Evolutionary conservation across 441 rosid species (phyloP).

Genomic region (Jatropha multifida): DNA sequence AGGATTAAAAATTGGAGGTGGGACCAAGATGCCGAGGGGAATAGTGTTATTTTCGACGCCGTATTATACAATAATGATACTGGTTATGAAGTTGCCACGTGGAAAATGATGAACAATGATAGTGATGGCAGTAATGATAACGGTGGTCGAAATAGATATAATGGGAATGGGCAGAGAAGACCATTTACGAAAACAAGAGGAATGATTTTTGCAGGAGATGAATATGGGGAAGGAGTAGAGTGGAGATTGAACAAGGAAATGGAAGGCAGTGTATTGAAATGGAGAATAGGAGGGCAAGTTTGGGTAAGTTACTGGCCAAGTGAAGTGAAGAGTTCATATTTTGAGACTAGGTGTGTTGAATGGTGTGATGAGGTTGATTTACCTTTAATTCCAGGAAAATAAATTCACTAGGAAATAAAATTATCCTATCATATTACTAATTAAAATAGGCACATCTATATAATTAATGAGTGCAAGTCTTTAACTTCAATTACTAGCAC

Average conservation of each 20-base stretch:
- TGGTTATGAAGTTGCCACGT: constrained; percentile 46
- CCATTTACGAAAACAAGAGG: constrained; percentile 72
- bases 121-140: neutral
- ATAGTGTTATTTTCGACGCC: constrained; percentile 68
- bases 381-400: constrained; percentile 55
- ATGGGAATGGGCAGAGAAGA: constrained; percentile 32
- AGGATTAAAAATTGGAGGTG: constrained; percentile 75
- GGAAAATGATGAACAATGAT: constrained; percentile 18
- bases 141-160: constrained; percentile 16
- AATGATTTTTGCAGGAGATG: constrained; percentile 67
- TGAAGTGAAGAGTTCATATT: constrained; percentile 43
- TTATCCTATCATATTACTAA: too few relatives aligned
- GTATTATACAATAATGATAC: constrained; percentile 49
- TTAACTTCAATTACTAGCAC: neutral
- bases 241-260: constrained; percentile 87
- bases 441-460: too few relatives aligned
- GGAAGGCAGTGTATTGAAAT: constrained; percentile 92
- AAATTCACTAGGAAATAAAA: neutral
- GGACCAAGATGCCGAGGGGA: constrained; percentile 84
- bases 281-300: constrained; percentile 81
- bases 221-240: constrained; percentile 58
- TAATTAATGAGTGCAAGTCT: too few relatives aligned
- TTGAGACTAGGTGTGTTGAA: constrained; percentile 70
- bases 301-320: constrained; percentile 78
- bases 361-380: constrained; percentile 92